Evolutionary conservation across 345 rosid species (phyloP).

Genomic region (Gossypium bickii): DNA sequence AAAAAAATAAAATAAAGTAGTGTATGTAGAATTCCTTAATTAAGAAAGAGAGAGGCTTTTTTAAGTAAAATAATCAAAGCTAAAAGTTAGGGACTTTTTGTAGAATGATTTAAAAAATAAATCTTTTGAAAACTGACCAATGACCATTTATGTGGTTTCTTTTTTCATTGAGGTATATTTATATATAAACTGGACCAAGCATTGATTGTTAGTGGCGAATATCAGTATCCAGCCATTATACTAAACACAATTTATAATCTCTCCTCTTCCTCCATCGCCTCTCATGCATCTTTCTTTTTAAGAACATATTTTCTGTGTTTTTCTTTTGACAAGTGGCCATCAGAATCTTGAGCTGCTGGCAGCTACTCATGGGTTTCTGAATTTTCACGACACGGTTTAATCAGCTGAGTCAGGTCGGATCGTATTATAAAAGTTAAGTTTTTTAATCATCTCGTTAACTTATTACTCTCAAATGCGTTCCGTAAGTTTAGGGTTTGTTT

Average conservation of each 20-base stretch:
- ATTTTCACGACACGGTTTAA: too few relatives aligned
- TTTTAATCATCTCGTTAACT: too few relatives aligned
- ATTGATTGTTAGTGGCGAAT: slow-evolving; percentile 15
- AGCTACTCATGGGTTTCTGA: neutral
- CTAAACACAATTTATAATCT: neutral
- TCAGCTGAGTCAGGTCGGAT: too few relatives aligned
- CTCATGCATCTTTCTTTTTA: neutral
- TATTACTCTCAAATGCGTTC: too few relatives aligned
- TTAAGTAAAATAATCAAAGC: slow-evolving; percentile 1
- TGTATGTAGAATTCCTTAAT: neutral
- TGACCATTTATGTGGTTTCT: neutral
- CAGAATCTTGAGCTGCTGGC: neutral
- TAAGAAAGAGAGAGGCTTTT: neutral
- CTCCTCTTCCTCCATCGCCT: neutral
- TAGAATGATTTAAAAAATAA: neutral
- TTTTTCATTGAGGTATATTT: too few relatives aligned
- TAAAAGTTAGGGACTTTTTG: neutral
- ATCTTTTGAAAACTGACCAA: neutral
- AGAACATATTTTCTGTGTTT: neutral
- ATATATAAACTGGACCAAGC: neutral
- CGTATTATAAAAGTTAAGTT: too few relatives aligned
- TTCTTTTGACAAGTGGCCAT: neutral
- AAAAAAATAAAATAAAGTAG: too few relatives aligned
- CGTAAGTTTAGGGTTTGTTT: too few relatives aligned
- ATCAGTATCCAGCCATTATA: neutral